Evolutionary conservation across 2,329 filamentous ascomycete genomes (phyloP), one percentile per base, ranked within the genome.

Genomic region (Verticillium albo-atrum): DNA sequence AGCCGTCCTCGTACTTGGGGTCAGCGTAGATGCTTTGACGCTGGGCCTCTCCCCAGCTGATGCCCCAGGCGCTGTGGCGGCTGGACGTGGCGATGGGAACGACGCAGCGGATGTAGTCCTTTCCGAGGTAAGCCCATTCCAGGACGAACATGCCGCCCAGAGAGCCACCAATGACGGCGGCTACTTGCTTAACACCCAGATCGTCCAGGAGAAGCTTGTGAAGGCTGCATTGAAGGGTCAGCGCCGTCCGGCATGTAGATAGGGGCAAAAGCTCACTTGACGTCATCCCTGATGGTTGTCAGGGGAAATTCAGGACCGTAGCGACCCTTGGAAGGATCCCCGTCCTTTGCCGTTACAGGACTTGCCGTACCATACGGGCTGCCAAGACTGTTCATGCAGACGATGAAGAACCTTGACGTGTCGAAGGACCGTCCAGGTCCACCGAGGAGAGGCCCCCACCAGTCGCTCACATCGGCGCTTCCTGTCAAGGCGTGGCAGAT

Each of bases 301-400:
- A 99, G 78, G 54, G 95, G 95, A 67, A 99, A 99, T 70, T 99
- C 95, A 1, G 95, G 95, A 0, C 95, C 95, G 70, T 99, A 99
- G 66, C 85, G 84, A 20, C 86, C 92, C 63, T 90, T 87, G 56
- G 79, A 79, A 17, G 83, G 77, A 67, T 96, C 85, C 15, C 92
- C 92, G 69, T 97, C 89, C 73, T 91, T 96, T 66, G 88, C 88
- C 2, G 95, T 99, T 57, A 94, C 90, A 1, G 91, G 91, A 71
- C 91, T 94, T n/a, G 90, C 90, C 60, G 89, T 91, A 30, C 91
- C 91, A 69, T 96, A 96, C 0, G 91, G 91, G 68, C 90, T 94
- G 53, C 91, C 91, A 54, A 93, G 74, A 71, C 90, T 92, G 77
- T 95, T 95, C 80, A 94, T 88, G 74, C 91, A 95, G 54, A 95